A percentile compares a stretch with the other conserved stretches of the same genome.
Conservation (phyloP, 441 rosid species). For the Biscutella laevigata region DNA sequence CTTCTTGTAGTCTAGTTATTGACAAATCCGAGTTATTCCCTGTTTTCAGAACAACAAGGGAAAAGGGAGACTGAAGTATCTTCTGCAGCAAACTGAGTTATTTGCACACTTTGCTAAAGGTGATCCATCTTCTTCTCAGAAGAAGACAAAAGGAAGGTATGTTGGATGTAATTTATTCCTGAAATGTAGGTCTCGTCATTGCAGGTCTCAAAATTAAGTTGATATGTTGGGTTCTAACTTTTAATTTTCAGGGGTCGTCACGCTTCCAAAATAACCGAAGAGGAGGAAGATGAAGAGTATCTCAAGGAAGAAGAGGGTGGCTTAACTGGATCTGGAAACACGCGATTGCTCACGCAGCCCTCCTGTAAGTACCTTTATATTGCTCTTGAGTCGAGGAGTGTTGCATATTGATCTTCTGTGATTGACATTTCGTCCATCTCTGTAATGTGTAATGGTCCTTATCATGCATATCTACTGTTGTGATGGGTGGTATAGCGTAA, state of each 20-base stretch:
- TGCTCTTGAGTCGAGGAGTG: neutral
- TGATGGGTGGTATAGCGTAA: neutral
- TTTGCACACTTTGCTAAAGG: slow-evolving; percentile 96
- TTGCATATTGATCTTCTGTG: slow-evolving; percentile 2
- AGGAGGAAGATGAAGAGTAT: slow-evolving; percentile 96
- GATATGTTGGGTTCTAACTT: neutral
- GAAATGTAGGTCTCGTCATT: neutral
- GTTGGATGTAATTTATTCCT: neutral
- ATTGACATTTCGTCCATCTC: neutral
- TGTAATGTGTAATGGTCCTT: neutral
- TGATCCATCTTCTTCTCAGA: slow-evolving; percentile 62
- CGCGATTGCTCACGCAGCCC: slow-evolving; percentile 86
- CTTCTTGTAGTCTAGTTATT: neutral
- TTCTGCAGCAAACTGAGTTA: slow-evolving; percentile 93
- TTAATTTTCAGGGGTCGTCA: slow-evolving; percentile 68
- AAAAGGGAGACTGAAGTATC: slow-evolving; percentile 83
- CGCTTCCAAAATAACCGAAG: slow-evolving; percentile 89
- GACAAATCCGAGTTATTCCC: neutral
- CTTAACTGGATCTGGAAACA: slow-evolving; percentile 67
- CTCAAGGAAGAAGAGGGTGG: slow-evolving; percentile 93
- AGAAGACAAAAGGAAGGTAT: slow-evolving; percentile 83
- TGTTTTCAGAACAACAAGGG: slow-evolving; percentile 67
- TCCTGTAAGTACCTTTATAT: slow-evolving; percentile 51
- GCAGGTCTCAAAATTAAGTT: neutral
- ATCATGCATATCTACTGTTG: neutral